phyloP scores from a whole-genome alignment of 2,329 filamentous ascomycete genomes.

The Neofusicoccum cordaticola region DNA sequence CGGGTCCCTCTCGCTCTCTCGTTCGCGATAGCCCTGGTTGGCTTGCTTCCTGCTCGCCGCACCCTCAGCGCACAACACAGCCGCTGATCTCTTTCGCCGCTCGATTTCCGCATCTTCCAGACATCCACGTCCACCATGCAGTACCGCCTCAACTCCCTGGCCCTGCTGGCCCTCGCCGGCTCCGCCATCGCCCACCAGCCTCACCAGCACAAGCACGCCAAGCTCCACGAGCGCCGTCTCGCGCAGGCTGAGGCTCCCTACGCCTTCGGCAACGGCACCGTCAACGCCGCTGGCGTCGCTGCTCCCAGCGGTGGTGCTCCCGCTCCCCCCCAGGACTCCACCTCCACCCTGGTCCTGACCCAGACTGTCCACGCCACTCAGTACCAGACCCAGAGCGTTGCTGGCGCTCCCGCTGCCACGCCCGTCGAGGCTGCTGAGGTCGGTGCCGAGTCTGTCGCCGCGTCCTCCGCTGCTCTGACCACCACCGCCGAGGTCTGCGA shows the following conservation, averaged over 20 bases:
- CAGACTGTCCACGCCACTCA: conserved; percentile 23
- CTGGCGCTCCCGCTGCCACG: conserved; percentile 3
- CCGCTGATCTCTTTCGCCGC: conserved; percentile 19
- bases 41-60: conserved; percentile 24
- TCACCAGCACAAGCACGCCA: conserved; percentile 24
- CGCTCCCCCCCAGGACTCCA: conserved; percentile 17
- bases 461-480: conserved; percentile 13
- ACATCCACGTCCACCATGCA: conserved; percentile 30
- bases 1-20: conserved; percentile 34
- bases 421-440: conserved; percentile 18
- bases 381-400: conserved; percentile 21
- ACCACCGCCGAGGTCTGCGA: conserved; percentile 37
- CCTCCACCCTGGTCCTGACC: conserved; percentile 22
- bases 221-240: conserved; percentile 17
- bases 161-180: conserved; percentile 41
- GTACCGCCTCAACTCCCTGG: conserved; percentile 37
- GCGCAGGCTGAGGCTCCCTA: conserved; percentile 21
- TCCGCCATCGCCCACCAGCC: conserved; percentile 37
- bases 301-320: conserved; percentile 2
- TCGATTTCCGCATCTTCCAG: conserved; percentile 14
- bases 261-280: conserved; percentile 26
- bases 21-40: conserved; percentile 43
- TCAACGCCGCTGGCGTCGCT: conserved; percentile 21
- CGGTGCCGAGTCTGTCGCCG: conserved; percentile 24
- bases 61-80: background rate